Percentiles rank a stretch among this genome's conserved stretches.
phyloP scores from a whole-genome alignment of 345 rosid species.

The Nasturtium officinale region DNA sequence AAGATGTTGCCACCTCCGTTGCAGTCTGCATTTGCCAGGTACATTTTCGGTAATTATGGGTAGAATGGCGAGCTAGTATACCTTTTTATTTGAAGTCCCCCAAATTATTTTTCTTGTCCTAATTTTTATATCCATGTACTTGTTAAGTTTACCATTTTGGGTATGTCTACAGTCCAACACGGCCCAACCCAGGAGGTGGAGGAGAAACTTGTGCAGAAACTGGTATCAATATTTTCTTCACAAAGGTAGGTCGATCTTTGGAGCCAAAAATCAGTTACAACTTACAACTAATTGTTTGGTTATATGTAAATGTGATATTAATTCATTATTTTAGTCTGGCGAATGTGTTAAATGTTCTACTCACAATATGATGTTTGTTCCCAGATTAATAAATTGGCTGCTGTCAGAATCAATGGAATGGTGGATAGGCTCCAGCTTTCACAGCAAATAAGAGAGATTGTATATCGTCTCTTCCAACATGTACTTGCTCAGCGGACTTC shows the following conservation, averaged over 20 bases:
- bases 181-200: conserved; percentile 92
- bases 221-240: conserved; percentile 79
- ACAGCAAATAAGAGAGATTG: conserved; percentile 72
- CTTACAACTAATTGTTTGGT: conserved; percentile 8
- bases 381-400: conserved; percentile 84
- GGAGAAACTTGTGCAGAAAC: conserved; percentile 99
- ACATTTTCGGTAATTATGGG: conserved; percentile 19
- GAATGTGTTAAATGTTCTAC: conserved; percentile 7
- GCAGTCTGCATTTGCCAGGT: conserved; percentile 92
- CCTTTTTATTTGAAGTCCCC: background rate
- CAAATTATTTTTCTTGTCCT: background rate
- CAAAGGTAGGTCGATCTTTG: conserved; percentile 59
- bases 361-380: conserved; percentile 7
- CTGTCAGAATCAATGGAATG: conserved; percentile 82
- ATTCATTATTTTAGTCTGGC: conserved; percentile 9
- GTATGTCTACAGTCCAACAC: conserved; percentile 70
- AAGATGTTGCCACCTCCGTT: conserved; percentile 70
- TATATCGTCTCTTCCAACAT: conserved; percentile 71
- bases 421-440: conserved; percentile 80
- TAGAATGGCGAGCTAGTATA: conserved; percentile 16
- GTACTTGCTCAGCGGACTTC: conserved; percentile 64
- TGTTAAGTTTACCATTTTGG: conserved; percentile 23
- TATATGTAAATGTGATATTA: conserved; percentile 10
- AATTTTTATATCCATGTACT: conserved; percentile 5
- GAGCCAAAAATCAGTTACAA: background rate